Base-by-base conservation (phyloP, 2,329 filamentous ascomycete genomes). In the Teratosphaeria destructans region DNA sequence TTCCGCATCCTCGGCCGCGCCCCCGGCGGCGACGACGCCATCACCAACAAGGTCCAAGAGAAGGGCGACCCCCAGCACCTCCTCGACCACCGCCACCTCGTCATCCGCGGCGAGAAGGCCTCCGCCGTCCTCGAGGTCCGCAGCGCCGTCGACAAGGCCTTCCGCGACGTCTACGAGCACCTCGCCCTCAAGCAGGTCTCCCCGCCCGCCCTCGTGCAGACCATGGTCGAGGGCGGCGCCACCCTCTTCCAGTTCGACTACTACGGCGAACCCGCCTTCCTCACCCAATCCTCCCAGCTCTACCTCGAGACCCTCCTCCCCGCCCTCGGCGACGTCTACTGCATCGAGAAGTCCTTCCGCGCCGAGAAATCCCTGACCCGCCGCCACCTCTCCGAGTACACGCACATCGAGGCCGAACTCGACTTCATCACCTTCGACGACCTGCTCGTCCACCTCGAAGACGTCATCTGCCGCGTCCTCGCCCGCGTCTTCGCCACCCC, bases 291-390 rank as follows among this genome's bases (percentile, higher is more conserved):
- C 3, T 95, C 90, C 37, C 94, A 99, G 77, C 85, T 99, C 58
- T 99, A 99, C 77, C 88, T 99, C 61, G 94, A 99, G 81, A 99
- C 94, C 35, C 90, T 87, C 65, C 80, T 99, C 35, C 90, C 93
- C 11, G 90, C 88, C 57, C 82, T 97, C 69, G 94, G 94, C 67
- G 90, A 96, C 73, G 91, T 96, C 57, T 99, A 95, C 82, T 97
- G 93, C 73, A 93, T 99, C 70, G 92, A 96, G 76, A 96, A 96
- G 75, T 97, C 93, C 1, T 99, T 99, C 86, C 92, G 94, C 63
- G 94, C 94, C 14, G 94, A 99, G 77, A 96, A 96, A 78, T 93
- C 88, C 6, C 81, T 97, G 60, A 99, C 94, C 56, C 88, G 94
- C 63, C 89, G 94, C 70, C 94, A 99, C 74, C 78, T 99, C 69